A percentile compares a stretch with the other conserved stretches of the same genome.
phyloP scores from a whole-genome alignment of 306 rosid genomes.

The Psophocarpus tetragonolobus region DNA sequence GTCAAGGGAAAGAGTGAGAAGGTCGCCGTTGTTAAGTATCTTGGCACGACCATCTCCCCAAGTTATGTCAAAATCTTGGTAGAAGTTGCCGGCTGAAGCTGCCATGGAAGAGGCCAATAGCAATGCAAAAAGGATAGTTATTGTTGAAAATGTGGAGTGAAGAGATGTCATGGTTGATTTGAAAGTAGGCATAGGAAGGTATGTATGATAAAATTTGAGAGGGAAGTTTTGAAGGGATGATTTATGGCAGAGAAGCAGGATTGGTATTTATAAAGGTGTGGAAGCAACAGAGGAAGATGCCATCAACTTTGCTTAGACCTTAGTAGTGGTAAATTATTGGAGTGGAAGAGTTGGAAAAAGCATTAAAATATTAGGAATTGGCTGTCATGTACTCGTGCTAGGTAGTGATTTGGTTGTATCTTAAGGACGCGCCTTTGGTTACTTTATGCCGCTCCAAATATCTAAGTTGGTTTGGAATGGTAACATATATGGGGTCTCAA shows the following conservation, averaged over 20 bases:
- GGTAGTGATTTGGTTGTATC: neutral
- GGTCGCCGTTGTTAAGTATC: conserved; percentile 35
- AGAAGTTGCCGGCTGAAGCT: conserved; percentile 15
- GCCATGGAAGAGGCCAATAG: neutral
- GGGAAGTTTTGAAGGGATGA: neutral
- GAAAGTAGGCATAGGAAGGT: neutral
- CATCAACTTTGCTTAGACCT: neutral
- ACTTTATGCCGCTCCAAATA: neutral
- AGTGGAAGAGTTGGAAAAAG: neutral
- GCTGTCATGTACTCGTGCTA: neutral
- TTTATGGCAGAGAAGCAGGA: conserved; percentile 2
- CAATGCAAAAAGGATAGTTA: neutral
- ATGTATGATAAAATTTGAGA: neutral
- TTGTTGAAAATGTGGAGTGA: neutral
- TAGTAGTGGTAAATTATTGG: no score
- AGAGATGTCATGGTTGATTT: conserved; percentile 28
- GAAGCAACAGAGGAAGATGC: conserved; percentile 28
- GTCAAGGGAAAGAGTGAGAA: conserved; percentile 56
- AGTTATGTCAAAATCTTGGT: conserved; percentile 26
- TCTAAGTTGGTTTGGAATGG: neutral
- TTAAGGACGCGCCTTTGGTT: conserved; percentile 11
- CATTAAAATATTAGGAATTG: neutral
- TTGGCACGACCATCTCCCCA: conserved; percentile 44
- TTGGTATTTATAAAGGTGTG: conserved; percentile 20
- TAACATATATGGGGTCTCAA: neutral